Evolutionary conservation across 2,329 filamentous ascomycete species (phyloP).

Genomic region (Hysterium pulicare): DNA sequence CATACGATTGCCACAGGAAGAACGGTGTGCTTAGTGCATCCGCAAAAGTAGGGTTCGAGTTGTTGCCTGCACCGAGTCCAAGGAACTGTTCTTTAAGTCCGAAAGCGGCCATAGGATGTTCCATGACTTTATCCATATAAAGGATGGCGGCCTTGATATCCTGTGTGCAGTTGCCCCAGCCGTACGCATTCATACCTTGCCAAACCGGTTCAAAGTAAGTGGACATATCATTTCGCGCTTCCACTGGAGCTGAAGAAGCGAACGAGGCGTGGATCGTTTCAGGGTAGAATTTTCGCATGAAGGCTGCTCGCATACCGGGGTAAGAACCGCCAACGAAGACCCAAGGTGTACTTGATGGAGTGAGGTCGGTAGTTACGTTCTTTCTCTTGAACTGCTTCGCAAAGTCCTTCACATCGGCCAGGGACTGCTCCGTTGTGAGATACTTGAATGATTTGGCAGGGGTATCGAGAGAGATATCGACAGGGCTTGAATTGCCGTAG

Average conservation of each 20-base stretch:
- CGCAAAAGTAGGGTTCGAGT: constrained; percentile 48
- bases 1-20: constrained; percentile 44
- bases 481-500: constrained; percentile 40
- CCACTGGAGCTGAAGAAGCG: constrained; percentile 39
- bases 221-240: constrained; percentile 50
- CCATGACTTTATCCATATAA: constrained; percentile 49
- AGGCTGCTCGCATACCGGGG: constrained; percentile 37
- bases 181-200: constrained; percentile 42
- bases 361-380: constrained; percentile 33
- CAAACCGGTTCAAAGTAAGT: constrained; percentile 51
- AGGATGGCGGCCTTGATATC: constrained; percentile 48
- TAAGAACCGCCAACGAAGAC: constrained; percentile 38
- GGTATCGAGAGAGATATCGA: constrained; percentile 29
- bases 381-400: constrained; percentile 38
- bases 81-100: constrained; percentile 49
- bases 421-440: constrained; percentile 39
- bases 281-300: constrained; percentile 38
- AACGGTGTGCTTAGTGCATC: constrained; percentile 41
- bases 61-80: constrained; percentile 44
- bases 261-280: constrained; percentile 36
- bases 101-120: constrained; percentile 31
- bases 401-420: constrained; percentile 41
- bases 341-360: constrained; percentile 36
- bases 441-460: constrained; percentile 33
- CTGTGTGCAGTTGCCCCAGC: constrained; percentile 47